Evolutionary conservation across 805 yeast species (phyloP), one percentile per base, ranked within the genome.

Genomic region (Yamadazyma sp.): DNA sequence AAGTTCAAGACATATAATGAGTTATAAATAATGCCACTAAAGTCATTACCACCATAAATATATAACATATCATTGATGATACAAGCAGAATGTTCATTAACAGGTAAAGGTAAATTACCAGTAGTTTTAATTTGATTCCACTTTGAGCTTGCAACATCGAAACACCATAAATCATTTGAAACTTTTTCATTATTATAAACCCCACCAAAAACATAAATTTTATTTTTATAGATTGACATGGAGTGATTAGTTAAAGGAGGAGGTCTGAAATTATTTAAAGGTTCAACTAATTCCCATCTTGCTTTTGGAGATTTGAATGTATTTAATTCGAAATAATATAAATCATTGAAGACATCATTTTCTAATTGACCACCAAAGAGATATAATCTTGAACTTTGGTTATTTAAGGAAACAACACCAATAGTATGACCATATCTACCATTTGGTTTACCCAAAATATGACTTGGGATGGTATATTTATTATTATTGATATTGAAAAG

Each of bases 401-500:
- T 53, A 36, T 64, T 60, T 27, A 56, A 54, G 44, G 80, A 78
- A 35, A 88, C 78, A 18, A 86, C 91, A 1, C 84, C 79, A 36
- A 93, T 75, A 31, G 94, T 80, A 59, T 91, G 97, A 10, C 99
- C 98, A 58, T 93, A 93, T 42, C 99, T 74, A 1, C 98, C 98
- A 23, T 78, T 65, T 0, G 98, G 98, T 52, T 86, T 80, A 50
- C 62, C 60, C 41, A 59, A 53, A 23, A 68, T 62, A 47, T 68
- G 74, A 47, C 56, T 53, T 11, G 74, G 74, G 21, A 65, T 57
- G 23, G 73, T 66, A 45, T 66, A 67, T 49, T 68, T 67, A 45
- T 53, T 45, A 52, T 65, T 65, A 52, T 65, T 67, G 49, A 42
- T 76, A 73, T 43, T 96, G 65, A 93, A 83, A 50, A 93, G 73